A percentile compares a stretch with the other conserved stretches of the same genome.
These are phyloP conservation scores for Basipetospora chlamydospora DNA, from an alignment of 2,329 filamentous ascomycete species.

Conservation along the genomic window DNA sequence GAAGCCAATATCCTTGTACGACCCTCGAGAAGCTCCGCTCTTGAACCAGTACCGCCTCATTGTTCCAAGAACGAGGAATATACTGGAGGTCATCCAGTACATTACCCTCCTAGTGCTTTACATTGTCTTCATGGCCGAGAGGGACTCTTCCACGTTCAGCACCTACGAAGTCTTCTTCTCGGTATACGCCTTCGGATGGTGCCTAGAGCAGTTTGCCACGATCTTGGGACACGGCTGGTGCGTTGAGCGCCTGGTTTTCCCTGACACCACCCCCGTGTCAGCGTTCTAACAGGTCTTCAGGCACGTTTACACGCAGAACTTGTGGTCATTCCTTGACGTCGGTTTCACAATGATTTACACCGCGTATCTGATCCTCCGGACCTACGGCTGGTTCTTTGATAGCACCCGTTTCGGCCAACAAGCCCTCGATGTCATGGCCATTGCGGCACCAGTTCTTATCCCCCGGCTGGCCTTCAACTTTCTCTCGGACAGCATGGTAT, in stretches of 20 bases:
- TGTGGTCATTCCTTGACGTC: constrained; percentile 80
- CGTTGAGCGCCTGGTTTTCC: constrained; percentile 9
- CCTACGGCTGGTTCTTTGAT: constrained; percentile 44
- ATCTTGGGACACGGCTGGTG: constrained; percentile 59
- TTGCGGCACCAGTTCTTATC: constrained; percentile 64
- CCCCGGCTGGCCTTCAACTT: constrained; percentile 71
- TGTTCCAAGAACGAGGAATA: constrained; percentile 63
- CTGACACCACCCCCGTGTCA: not conserved
- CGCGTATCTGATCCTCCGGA: constrained; percentile 51
- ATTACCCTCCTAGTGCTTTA: constrained; percentile 54
- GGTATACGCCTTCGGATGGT: constrained; percentile 66
- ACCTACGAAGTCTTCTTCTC: constrained; percentile 48
- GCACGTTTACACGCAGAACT: constrained; percentile 74
- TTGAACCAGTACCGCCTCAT: constrained; percentile 77
- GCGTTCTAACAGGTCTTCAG: no score
- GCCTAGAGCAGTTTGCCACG: constrained; percentile 61
- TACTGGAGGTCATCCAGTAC: constrained; percentile 64
- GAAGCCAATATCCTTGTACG: constrained; percentile 67
- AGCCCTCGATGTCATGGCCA: constrained; percentile 61
- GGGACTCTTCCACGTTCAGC: constrained; percentile 42
- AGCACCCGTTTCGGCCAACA: constrained; percentile 40
- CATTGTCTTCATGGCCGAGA: constrained; percentile 54
- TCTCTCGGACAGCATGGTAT: constrained; percentile 71
- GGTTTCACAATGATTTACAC: constrained; percentile 60
- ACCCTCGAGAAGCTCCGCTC: constrained; percentile 58